A percentile compares a stretch with the other conserved stretches of the same genome.
These are phyloP conservation scores for Melampsora abietis-canadensis DNA, from an alignment of 1,284 basidiomycete species.

Conservation along the genomic window DNA sequence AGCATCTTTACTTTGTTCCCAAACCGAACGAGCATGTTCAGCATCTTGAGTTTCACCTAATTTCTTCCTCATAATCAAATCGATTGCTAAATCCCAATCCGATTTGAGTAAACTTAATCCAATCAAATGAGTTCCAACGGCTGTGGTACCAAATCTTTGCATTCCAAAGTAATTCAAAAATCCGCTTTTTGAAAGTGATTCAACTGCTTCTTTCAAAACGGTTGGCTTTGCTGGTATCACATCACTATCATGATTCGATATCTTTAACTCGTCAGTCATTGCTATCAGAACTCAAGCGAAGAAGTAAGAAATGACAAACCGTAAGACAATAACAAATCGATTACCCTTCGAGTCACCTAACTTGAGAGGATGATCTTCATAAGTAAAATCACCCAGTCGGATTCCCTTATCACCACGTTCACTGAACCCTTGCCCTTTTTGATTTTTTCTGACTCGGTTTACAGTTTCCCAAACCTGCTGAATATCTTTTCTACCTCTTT, in stretches of 20 bases:
- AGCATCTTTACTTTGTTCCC: slow-evolving; percentile 36
- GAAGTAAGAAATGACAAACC: slow-evolving; percentile 52
- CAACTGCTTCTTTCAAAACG: slow-evolving; percentile 71
- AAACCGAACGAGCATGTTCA: slow-evolving; percentile 30
- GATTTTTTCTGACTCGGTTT: slow-evolving; percentile 14
- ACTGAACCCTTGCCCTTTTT: slow-evolving; percentile 52
- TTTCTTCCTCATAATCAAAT: slow-evolving; percentile 73
- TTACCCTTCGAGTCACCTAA: slow-evolving; percentile 95
- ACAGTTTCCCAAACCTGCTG: slow-evolving; percentile 62
- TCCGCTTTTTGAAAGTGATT: slow-evolving; percentile 75
- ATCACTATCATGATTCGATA: slow-evolving; percentile 55
- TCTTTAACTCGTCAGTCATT: background rate
- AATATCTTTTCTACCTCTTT: slow-evolving; percentile 69
- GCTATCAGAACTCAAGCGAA: background rate
- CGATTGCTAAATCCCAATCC: slow-evolving; percentile 81
- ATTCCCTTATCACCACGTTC: slow-evolving; percentile 84
- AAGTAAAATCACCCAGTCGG: slow-evolving; percentile 80
- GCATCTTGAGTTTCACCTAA: slow-evolving; percentile 82
- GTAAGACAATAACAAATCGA: slow-evolving; percentile 85
- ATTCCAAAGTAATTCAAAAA: slow-evolving; percentile 98
- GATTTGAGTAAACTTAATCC: slow-evolving; percentile 82
- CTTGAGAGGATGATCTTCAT: slow-evolving; percentile 75
- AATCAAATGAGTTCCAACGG: slow-evolving; percentile 89
- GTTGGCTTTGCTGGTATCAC: slow-evolving; percentile 71
- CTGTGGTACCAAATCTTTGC: slow-evolving; percentile 97